phyloP scores from a whole-genome alignment of 2,329 filamentous ascomycete genomes.

The Penicillium janthinellum region DNA sequence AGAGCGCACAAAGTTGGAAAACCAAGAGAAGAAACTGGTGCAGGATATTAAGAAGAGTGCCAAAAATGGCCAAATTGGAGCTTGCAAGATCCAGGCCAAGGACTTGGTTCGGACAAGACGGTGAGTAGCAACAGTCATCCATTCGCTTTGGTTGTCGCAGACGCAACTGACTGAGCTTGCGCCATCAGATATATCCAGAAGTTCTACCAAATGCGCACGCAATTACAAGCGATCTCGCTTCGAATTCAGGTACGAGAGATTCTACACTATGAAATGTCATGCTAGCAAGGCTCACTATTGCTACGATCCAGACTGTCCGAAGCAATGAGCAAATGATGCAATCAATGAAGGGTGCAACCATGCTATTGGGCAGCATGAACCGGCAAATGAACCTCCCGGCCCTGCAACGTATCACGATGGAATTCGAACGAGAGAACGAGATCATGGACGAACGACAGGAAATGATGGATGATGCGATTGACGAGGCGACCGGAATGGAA shows the following conservation, averaged over 20 bases:
- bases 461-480: conserved; percentile 99
- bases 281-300: conserved; percentile 9
- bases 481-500: conserved; percentile 88
- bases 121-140: conserved; percentile 44
- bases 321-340: conserved; percentile 99
- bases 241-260: conserved; percentile 74
- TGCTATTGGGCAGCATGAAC: conserved; percentile 94
- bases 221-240: conserved; percentile 92
- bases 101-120: conserved; percentile 89
- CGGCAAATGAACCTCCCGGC: conserved; percentile 95
- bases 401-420: conserved; percentile 95
- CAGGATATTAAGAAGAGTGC: conserved; percentile 97
- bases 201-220: conserved; percentile 97
- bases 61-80: conserved; percentile 98
- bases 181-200: conserved; percentile 82
- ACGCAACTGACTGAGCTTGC: conserved; percentile 4
- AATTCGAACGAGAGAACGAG: conserved; percentile 98
- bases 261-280: not conserved
- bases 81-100: conserved; percentile 97
- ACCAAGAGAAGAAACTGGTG: conserved; percentile 96
- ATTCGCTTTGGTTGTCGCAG: not conserved
- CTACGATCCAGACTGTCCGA: conserved; percentile 72
- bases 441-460: conserved; percentile 99
- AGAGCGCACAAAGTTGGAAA: conserved; percentile 92
- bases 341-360: conserved; percentile 97